Percentiles rank a stretch among this genome's conserved stretches.
phyloP scores from a whole-genome alignment of 106 monocot genomes.

The Platanthera guangdongensis region DNA sequence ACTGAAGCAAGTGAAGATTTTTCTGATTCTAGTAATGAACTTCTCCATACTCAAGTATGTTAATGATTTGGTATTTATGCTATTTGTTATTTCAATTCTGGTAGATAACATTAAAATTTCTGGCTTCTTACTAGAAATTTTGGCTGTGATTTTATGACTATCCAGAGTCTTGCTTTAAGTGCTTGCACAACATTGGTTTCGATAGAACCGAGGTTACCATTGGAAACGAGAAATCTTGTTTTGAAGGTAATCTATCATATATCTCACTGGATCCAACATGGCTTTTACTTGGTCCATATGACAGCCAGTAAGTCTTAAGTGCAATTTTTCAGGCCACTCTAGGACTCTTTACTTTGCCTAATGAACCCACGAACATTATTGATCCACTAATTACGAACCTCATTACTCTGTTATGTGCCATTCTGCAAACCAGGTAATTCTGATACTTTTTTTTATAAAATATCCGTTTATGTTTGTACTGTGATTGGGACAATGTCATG shows the following conservation, averaged over 20 bases:
- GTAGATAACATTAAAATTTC: neutral
- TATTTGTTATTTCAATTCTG: neutral
- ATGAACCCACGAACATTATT: slow-evolving; percentile 60
- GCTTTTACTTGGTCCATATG: slow-evolving; percentile 1
- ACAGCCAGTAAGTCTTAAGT: neutral
- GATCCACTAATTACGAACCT: slow-evolving; percentile 86
- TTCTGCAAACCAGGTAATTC: slow-evolving; percentile 83
- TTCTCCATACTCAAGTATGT: slow-evolving; percentile 80
- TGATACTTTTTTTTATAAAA: neutral
- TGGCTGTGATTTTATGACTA: slow-evolving; percentile 4
- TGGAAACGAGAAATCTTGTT: slow-evolving; percentile 90
- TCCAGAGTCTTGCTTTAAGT: slow-evolving; percentile 87
- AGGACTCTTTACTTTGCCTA: slow-evolving; percentile 76
- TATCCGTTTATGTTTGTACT: neutral
- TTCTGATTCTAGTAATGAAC: slow-evolving; percentile 59
- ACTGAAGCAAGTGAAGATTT: slow-evolving; percentile 61
- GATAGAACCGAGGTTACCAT: slow-evolving; percentile 76
- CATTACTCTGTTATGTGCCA: slow-evolving; percentile 76
- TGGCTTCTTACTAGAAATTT: neutral
- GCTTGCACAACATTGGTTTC: slow-evolving; percentile 94
- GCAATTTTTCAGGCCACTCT: slow-evolving; percentile 62
- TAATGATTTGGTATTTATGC: neutral
- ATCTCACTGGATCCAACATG: neutral
- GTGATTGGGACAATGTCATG: too few species aligned
- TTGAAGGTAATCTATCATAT: slow-evolving; percentile 59